Evolutionary conservation across 1,284 basidiomycete species (phyloP), one percentile per base, ranked within the genome.

Genomic region (Hymenochaete sp.): DNA sequence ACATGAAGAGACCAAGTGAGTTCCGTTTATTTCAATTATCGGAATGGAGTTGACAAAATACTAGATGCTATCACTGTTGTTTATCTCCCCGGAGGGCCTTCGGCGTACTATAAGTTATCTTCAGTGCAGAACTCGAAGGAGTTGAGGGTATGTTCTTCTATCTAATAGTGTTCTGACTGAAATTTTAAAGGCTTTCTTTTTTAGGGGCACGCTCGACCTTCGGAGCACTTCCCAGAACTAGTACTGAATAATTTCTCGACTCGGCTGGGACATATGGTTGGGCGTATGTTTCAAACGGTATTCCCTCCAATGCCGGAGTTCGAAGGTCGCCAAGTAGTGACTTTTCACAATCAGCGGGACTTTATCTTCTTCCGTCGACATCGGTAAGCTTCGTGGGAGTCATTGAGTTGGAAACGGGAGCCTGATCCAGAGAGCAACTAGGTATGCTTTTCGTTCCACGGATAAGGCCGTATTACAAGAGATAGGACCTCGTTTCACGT

Each of bases 321-420:
- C 58, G 88, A 95, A 62, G 96, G 96, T 14, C 75, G 96, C 33
- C 96, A 99, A 65, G 93, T 98, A 11, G 93, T 98, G 3, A 97
- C 95, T 1, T 72, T 98, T 22, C 96, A 98, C 63, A 98, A 98
- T 59, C 93, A 98, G 62, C 79, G 96, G 45, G 96, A 99, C 67
- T 99, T 98, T 63, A 67, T 98, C 48, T 99, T 99, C 69, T 97
- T 98, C 72, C 72, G 96, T 49, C 72, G 96, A 53, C 93, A 98
- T 67, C 74, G 89, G 84, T 89, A 46, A 44, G 69, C 55, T 42
- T 39, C 55, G 48, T 45, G 18, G 32, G 35, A 21, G 21, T 25
- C 33, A 38, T 40, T 42, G 36, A 21, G 36, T 28, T 13, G 31
- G 14, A n/a, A 36, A 27, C 47, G 26, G 25, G 26, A 37, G 48